phyloP scores from a whole-genome alignment of 768 basidiomycete species.

The Royoungia palumana region DNA sequence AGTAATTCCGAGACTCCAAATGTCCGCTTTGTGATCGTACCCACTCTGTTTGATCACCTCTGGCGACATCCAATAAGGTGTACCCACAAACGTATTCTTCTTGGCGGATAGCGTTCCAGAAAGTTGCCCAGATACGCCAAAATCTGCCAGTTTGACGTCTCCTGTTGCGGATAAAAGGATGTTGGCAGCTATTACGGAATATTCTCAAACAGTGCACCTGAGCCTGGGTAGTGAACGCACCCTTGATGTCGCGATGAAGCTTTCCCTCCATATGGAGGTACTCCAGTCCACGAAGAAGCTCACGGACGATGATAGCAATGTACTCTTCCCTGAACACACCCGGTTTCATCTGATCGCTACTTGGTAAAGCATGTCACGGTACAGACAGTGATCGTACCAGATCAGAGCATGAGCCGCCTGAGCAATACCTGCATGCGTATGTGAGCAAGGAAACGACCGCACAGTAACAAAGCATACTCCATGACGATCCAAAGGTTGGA shows the following conservation, averaged over 20 bases:
- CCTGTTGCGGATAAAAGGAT: conserved; percentile 89
- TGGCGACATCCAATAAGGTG: conserved; percentile 99
- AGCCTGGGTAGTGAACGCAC: conserved; percentile 37
- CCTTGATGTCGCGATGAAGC: conserved; percentile 99
- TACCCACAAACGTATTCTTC: conserved; percentile 98
- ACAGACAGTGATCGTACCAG: conserved; percentile 52
- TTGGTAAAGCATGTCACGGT: conserved; percentile 7
- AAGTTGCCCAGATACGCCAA: conserved; percentile 96
- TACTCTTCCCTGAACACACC: conserved; percentile 98
- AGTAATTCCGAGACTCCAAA: conserved; percentile 97
- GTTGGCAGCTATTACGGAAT: conserved; percentile 68
- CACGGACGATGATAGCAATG: conserved; percentile 94
- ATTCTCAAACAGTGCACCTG: neutral
- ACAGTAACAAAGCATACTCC: conserved; percentile 57
- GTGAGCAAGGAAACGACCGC: conserved; percentile 8
- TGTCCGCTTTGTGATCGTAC: conserved; percentile 98
- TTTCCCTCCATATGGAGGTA: conserved; percentile 97
- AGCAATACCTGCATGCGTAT: conserved; percentile 70
- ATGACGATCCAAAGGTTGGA: conserved; percentile 99
- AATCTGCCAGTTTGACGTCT: conserved; percentile 97
- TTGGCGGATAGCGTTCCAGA: conserved; percentile 89
- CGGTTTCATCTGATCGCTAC: conserved; percentile 81
- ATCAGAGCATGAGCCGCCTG: conserved; percentile 97
- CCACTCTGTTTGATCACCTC: conserved; percentile 99
- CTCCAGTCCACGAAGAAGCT: conserved; percentile 87